Evolutionary conservation across 345 rosid species (phyloP), one percentile per base, ranked within the genome.

Genomic region (Microthlaspi erraticum): DNA sequence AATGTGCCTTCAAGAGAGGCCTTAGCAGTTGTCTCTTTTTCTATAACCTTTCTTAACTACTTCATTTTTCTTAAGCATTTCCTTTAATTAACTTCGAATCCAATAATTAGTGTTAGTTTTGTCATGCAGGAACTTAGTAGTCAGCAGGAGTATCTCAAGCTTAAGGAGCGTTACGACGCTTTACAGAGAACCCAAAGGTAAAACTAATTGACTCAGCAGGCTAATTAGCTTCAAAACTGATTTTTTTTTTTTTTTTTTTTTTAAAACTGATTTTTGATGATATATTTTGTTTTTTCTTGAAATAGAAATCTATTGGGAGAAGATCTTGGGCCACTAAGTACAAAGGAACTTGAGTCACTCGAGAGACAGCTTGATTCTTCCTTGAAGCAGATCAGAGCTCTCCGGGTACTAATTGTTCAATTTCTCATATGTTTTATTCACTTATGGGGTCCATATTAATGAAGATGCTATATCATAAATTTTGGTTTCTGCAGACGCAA

Each of bases 291-390:
- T 38, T 38, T 10, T 48, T 29, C 0, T 43, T 76, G 45, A 57
- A 57, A 32, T 59, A 93, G 98, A 81, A 93, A 93, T 77, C 86
- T 93, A 8, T 68, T 90, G 64, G 98, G 98, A 65, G 98, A 93
- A 81, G 97, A 90, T 76, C 84, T 93, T 51, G 97, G 89, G 10
- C 97, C 96, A 78, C 73, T 93, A 49, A 86, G 76, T 84, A 83
- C 87, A 77, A 90, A 88, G 51, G 98, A 93, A 66, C 92, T 93
- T 55, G 98, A 93, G 78, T 82, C 96, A 5, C 92, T 93, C 16
- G 98, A 93, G 76, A 90, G 91, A 83, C 98, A 93, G 80, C 94
- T 93, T 16, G 98, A 93, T 79, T 75, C 87, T 72, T 93, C 97
- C 14, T 49, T 93, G 83, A 93, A 87, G 83, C 97, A 87, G 79